These are phyloP conservation scores for Cordyceps cicadae DNA, from an alignment of 2,329 filamentous ascomycete genomes.

Conservation along the genomic window DNA sequence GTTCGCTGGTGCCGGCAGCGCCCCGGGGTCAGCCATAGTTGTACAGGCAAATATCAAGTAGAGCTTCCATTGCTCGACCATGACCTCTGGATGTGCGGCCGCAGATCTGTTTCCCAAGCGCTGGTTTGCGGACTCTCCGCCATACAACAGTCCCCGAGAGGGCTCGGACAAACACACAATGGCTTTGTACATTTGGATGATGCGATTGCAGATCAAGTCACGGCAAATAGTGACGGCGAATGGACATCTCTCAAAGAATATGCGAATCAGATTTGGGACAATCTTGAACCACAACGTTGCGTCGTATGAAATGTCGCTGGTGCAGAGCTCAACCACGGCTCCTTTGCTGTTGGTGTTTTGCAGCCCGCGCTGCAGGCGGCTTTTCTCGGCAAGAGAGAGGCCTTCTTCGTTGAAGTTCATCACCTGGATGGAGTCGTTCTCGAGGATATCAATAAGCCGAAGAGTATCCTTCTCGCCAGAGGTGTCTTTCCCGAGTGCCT, in stretches of 20 bases:
- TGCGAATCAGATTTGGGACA: conserved; percentile 87
- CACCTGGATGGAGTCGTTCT: conserved; percentile 79
- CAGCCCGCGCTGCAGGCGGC: conserved; percentile 81
- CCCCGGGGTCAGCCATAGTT: conserved; percentile 77
- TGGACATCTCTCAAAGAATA: conserved; percentile 83
- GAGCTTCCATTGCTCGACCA: conserved; percentile 96
- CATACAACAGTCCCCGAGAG: conserved; percentile 55
- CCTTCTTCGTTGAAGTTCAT: conserved; percentile 91
- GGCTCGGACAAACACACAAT: conserved; percentile 74
- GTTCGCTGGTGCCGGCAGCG: conserved; percentile 27
- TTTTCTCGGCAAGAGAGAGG: conserved; percentile 84
- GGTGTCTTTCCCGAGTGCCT: conserved; percentile 64
- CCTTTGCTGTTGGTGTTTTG: conserved; percentile 76
- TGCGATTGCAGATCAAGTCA: conserved; percentile 84
- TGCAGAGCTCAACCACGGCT: conserved; percentile 86
- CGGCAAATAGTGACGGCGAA: conserved; percentile 85
- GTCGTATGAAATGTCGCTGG: conserved; percentile 91
- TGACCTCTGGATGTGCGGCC: conserved; percentile 70
- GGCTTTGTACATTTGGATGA: conserved; percentile 84
- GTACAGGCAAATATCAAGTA: conserved; percentile 97
- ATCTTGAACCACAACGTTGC: conserved; percentile 96
- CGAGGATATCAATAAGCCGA: conserved; percentile 83
- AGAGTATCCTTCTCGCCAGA: conserved; percentile 52
- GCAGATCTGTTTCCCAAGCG: conserved; percentile 46
- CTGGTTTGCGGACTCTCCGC: conserved; percentile 49